Evolutionary conservation across 169 alveolate genomes (phyloP).

Genomic region (Eimeria tenella): DNA sequence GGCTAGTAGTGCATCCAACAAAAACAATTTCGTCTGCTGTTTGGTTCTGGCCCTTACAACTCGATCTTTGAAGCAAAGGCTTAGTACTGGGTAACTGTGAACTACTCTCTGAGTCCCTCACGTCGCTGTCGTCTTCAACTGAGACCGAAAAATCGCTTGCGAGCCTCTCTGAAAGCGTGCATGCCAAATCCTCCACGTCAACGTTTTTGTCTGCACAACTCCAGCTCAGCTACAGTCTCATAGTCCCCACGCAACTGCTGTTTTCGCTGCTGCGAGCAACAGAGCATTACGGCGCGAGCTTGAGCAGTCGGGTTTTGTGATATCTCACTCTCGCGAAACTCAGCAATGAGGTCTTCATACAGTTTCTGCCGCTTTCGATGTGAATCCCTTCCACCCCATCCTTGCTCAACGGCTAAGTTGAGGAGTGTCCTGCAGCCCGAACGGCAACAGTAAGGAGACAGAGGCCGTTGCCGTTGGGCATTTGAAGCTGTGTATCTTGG

Average conservation of each 20-base stretch:
- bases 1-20: too few relatives aligned
- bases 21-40: too few relatives aligned
- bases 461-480: background rate
- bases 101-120: background rate
- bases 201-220: slow-evolving; percentile 11
- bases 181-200: slow-evolving; percentile 26
- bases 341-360: slow-evolving; percentile 44
- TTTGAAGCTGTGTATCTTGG: background rate
- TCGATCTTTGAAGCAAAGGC: too few relatives aligned
- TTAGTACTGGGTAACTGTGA: background rate
- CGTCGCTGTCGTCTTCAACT: slow-evolving; percentile 63
- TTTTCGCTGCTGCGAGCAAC: background rate
- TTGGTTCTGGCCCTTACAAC: too few relatives aligned
- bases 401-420: slow-evolving; percentile 77
- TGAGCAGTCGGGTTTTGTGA: background rate
- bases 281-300: background rate
- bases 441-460: background rate
- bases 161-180: slow-evolving; percentile 33
- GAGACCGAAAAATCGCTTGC: slow-evolving; percentile 29
- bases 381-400: slow-evolving; percentile 77
- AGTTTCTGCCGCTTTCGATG: slow-evolving; percentile 64
- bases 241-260: background rate
- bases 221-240: background rate
- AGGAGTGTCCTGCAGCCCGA: slow-evolving; percentile 70
- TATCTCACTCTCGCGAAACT: slow-evolving; percentile 25